Conservation (phyloP, 2,329 filamentous ascomycete genomes). For the Simplicillium aogashimaense region DNA sequence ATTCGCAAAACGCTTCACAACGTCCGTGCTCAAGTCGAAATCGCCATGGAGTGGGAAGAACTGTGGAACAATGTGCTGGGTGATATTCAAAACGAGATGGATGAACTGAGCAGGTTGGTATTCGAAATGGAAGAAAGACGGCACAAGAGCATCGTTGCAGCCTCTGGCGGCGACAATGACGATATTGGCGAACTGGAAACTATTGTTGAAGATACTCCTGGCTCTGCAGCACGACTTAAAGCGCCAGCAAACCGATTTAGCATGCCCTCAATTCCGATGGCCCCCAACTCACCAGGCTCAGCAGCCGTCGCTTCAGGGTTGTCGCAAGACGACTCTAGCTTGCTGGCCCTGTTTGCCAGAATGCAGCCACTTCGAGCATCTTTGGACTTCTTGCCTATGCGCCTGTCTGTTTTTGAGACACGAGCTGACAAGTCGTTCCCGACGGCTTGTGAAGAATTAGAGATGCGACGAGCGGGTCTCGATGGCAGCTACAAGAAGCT, state of each 20-base stretch:
- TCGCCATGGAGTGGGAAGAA: conserved; percentile 99
- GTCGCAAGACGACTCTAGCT: conserved; percentile 73
- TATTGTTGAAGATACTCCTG: conserved; percentile 80
- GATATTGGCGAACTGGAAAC: conserved; percentile 88
- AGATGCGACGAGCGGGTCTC: conserved; percentile 61
- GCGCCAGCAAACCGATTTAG: conserved; percentile 56
- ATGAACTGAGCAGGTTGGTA: conserved; percentile 68
- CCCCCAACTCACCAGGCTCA: conserved; percentile 44
- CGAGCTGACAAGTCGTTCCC: conserved; percentile 74
- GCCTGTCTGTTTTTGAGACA: conserved; percentile 74
- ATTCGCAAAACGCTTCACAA: conserved; percentile 68
- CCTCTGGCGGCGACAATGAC: conserved; percentile 48
- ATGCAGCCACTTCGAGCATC: conserved; percentile 93
- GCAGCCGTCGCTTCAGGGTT: conserved; percentile 36
- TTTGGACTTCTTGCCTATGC: conserved; percentile 91
- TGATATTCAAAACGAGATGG: conserved; percentile 82
- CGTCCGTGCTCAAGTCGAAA: conserved; percentile 84
- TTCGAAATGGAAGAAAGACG: conserved; percentile 98
- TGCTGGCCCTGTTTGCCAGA: conserved; percentile 83
- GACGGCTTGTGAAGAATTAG: conserved; percentile 81
- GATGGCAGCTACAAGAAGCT: conserved; percentile 84
- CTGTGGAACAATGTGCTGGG: conserved; percentile 89
- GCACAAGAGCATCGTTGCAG: conserved; percentile 65
- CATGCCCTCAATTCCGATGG: conserved; percentile 52
- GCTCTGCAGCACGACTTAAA: conserved; percentile 38